A percentile compares a stretch with the other conserved stretches of the same genome.
Evolutionary conservation across 805 yeast genomes (phyloP).

Genomic region (Cyberlindnera amylophila): DNA sequence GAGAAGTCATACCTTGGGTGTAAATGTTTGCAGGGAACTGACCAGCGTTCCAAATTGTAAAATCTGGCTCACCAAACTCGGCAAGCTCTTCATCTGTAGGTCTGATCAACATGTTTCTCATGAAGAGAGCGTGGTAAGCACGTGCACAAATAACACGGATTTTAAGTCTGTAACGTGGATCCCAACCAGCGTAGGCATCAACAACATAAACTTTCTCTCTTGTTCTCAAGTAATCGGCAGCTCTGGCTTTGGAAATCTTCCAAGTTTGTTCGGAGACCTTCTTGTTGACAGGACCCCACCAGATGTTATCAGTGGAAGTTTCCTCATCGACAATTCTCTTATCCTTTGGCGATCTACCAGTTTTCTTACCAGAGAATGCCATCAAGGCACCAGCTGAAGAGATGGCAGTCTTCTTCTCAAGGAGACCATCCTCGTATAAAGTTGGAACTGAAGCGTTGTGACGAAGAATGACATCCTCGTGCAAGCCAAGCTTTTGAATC

Average conservation of each 20-base stretch:
- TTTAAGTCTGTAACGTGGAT: conserved; percentile 93
- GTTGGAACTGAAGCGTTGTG: conserved; percentile 94
- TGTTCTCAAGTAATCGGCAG: conserved; percentile 93
- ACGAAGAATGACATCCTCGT: conserved; percentile 63
- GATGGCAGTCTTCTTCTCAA: conserved; percentile 87
- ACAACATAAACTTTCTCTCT: conserved; percentile 91
- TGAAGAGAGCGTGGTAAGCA: conserved; percentile 96
- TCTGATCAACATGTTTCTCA: conserved; percentile 96
- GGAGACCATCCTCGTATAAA: conserved; percentile 89
- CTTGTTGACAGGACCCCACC: conserved; percentile 99
- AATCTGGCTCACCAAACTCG: conserved; percentile 94
- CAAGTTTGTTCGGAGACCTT: conserved; percentile 92
- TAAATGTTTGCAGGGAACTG: conserved; percentile 96
- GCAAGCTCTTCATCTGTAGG: conserved; percentile 88
- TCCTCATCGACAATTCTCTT: conserved; percentile 96
- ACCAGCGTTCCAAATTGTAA: conserved; percentile 97
- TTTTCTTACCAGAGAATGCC: conserved; percentile 92
- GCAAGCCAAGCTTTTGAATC: conserved; percentile 40
- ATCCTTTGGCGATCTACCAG: conserved; percentile 98
- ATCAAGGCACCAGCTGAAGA: conserved; percentile 91
- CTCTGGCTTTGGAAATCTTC: conserved; percentile 94
- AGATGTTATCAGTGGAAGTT: conserved; percentile 74
- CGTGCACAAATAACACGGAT: conserved; percentile 96
- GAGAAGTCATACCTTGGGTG: conserved; percentile 96
- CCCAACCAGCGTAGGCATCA: conserved; percentile 99